These are phyloP conservation scores for Xanthoconium purpureum DNA, from an alignment of 768 basidiomycete genomes.

Conservation along the genomic window DNA sequence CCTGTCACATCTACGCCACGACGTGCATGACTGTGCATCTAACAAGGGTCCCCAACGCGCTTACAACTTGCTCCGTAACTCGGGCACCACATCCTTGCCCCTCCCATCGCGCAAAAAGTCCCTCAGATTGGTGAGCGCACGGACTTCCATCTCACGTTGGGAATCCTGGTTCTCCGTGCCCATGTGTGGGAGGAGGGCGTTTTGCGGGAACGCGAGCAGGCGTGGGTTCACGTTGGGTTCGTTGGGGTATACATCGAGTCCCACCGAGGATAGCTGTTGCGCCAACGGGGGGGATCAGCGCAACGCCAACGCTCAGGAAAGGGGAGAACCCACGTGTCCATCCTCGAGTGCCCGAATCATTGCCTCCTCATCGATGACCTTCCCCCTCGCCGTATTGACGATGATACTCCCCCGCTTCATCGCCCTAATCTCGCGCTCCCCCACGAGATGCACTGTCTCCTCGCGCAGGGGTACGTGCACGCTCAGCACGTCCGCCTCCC, in stretches of 20 bases:
- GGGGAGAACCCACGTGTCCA: slow-evolving; percentile 68
- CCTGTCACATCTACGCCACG: neutral
- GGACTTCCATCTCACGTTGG: slow-evolving; percentile 78
- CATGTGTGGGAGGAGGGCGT: slow-evolving; percentile 87
- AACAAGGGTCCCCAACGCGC: neutral
- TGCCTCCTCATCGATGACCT: slow-evolving; percentile 83
- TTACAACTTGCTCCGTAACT: slow-evolving; percentile 34
- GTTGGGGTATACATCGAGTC: slow-evolving; percentile 84
- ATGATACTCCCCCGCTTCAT: slow-evolving; percentile 78
- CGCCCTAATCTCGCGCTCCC: slow-evolving; percentile 68
- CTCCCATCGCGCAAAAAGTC: slow-evolving; percentile 64
- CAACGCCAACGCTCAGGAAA: neutral
- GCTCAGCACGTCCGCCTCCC: slow-evolving; percentile 76
- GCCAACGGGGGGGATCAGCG: neutral
- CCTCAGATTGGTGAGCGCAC: slow-evolving; percentile 73
- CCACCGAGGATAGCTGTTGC: slow-evolving; percentile 38
- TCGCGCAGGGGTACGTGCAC: slow-evolving; percentile 77
- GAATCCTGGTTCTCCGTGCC: slow-evolving; percentile 85
- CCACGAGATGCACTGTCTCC: slow-evolving; percentile 71
- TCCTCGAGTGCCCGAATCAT: slow-evolving; percentile 81
- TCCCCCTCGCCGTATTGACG: slow-evolving; percentile 87
- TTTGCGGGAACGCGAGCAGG: slow-evolving; percentile 73
- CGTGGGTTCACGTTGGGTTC: slow-evolving; percentile 79
- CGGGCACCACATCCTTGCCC: slow-evolving; percentile 67
- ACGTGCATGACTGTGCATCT: neutral